These are phyloP conservation scores for Basipetospora chlamydospora DNA, from an alignment of 2,329 filamentous ascomycete genomes.

Conservation along the genomic window DNA sequence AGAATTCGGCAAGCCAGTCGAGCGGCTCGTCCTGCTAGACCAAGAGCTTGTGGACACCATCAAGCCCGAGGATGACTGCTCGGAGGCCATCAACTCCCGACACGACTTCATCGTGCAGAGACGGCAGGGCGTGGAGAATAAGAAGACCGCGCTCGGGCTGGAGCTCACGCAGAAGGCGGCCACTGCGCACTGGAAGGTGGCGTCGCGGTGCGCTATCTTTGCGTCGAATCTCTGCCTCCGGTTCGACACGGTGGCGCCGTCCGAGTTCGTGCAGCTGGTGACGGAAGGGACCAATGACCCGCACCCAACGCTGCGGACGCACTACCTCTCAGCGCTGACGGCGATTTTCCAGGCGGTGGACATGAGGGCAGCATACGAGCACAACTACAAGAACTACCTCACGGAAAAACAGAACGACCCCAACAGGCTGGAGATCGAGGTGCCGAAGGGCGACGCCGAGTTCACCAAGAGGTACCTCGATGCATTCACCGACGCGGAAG, in stretches of 20 bases:
- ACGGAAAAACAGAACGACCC: constrained; percentile 63
- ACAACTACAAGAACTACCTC: constrained; percentile 78
- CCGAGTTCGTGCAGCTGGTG: constrained; percentile 70
- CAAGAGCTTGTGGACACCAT: constrained; percentile 56
- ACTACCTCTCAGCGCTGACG: constrained; percentile 68
- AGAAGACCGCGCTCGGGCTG: constrained; percentile 65
- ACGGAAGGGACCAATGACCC: constrained; percentile 74
- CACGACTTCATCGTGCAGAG: constrained; percentile 63
- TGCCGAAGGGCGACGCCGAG: constrained; percentile 56
- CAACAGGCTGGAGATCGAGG: constrained; percentile 61
- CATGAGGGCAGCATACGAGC: constrained; percentile 69
- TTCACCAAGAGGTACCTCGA: constrained; percentile 71
- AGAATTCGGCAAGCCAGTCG: constrained; percentile 80
- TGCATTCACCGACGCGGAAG: constrained; percentile 55
- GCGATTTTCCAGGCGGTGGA: constrained; percentile 73
- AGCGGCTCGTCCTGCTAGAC: constrained; percentile 74
- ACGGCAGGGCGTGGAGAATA: constrained; percentile 62
- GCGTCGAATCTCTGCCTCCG: constrained; percentile 80
- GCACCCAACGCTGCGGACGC: constrained; percentile 69
- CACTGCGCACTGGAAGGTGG: constrained; percentile 91
- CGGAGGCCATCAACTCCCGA: constrained; percentile 33
- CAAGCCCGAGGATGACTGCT: constrained; percentile 48
- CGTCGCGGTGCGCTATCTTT: constrained; percentile 76
- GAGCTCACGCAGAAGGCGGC: constrained; percentile 68
- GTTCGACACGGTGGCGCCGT: constrained; percentile 76